Base-by-base conservation (phyloP, 768 basidiomycete species). In the Leccinellum rugosiceps region DNA sequence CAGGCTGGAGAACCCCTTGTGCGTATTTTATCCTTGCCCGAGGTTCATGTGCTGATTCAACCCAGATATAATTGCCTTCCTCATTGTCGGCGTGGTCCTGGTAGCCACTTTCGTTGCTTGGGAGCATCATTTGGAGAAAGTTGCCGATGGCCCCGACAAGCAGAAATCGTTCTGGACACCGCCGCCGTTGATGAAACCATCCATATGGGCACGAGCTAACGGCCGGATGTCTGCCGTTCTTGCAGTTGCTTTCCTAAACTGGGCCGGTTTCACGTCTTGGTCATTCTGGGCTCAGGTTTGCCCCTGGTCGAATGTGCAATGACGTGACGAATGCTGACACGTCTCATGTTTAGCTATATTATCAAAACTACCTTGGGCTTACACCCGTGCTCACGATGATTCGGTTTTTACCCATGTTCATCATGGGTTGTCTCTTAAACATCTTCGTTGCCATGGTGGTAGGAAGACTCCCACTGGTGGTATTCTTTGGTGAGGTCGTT, bases 391-490 rank as follows among this genome's bases (percentile, higher is more conserved):
- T 75, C 11, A 82, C 86, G 0, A 87, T 89, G 69, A 58, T 88
- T 21, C 81, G 88, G 3, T 72, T 92, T 48, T 58, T 91, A 1
- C 90, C 90, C 0, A 89, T 88, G 86, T 80, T 82, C 30, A 64
- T 91, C n/a, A 80, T 79, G 15, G 90, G 91, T 4, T 56, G 83
- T 8, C 38, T 81, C 3, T 86, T 85, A 63, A 91, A 90, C 64
- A 60, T 85, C 28, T 66, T 88, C 52, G 82, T 92, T 15, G 87
- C 85, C 0, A 50, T 85, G 23, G 75, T 84, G 46, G 77, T 88
- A 38, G 75, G 77, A 2, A 80, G 75, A 52, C 69, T 91, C 3
- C 77, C 83, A 3, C 68, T 89, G 3, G 74, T 84, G 1, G 78
- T 75, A 50, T 75, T 92, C 30, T 71, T 87, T 17, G 78, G 89